Base-by-base conservation (phyloP, 495 filamentous ascomycete species). In the Penicillium bialowiezense region DNA sequence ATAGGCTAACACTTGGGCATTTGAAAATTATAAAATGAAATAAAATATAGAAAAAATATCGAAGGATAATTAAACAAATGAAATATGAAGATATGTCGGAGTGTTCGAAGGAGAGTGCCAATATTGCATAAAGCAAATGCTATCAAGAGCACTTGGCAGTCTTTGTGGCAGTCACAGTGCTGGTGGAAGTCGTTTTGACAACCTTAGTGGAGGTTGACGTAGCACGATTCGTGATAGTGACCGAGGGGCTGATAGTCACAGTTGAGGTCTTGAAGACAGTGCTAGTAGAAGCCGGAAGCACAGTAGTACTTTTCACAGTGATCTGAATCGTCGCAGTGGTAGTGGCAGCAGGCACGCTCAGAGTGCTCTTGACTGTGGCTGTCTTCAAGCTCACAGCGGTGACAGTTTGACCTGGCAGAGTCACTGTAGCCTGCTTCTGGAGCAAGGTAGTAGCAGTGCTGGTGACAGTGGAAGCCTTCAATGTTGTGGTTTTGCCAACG, bases 171-270 rank as follows among this genome's bases (percentile, higher is more conserved):
- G 50, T 52, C 26, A 20, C 50, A 21, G 50, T 52, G 14, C 14
- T 28, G 13, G 43, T 52, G 9, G 50, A 46, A 18, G 50, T 52
- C 9, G 42, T 47, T 19, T 39, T 52, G 1, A 41, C 41, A 29
- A 52, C 43, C 42, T 47, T 46, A 20, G 50, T 52, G 20, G 50
- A 42, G 15, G 50, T 52, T 26, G 43, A 42, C 10, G 50, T 52
- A 17, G 36, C 37, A 31, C 43, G 43, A 4, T 52, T 38, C 1
- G 50, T 52, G 35, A 52, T 47, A 17, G 43, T 52, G 20, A 52
- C 43, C 1, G 43, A 52, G 6, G 50, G 50, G 14, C 10, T 42
- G 24, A 46, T 47, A 2, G 42, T 47, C 17, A 52, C 42, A 36
- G 50, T 52, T 7, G 37, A 41, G 8, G 42, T 52, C 29, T 47